Evolutionary conservation across 2,329 filamentous ascomycete species (phyloP).

Genomic region (Epichloe elymi): DNA sequence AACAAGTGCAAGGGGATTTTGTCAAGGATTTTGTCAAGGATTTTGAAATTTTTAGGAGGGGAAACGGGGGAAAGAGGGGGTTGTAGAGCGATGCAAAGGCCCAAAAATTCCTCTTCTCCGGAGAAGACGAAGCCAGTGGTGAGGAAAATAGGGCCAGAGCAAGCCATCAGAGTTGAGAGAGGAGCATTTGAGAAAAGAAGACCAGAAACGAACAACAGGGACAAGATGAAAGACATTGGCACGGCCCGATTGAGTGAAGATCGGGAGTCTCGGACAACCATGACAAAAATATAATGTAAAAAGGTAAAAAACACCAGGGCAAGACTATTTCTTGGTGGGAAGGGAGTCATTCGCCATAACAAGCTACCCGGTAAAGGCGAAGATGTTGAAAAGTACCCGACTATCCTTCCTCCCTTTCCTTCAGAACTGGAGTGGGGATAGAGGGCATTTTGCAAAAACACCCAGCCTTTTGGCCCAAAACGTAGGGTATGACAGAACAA

Average conservation of each 20-base stretch:
- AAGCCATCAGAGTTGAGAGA: too few species aligned
- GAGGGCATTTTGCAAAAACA: neutral
- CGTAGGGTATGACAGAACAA: slow-evolving; percentile 3
- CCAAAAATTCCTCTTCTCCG: too few species aligned
- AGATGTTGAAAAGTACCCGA: neutral
- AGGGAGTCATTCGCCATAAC: slow-evolving; percentile 1
- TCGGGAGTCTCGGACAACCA: slow-evolving; percentile 9
- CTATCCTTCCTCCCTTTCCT: neutral
- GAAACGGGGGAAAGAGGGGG: too few species aligned
- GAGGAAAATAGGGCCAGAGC: too few species aligned
- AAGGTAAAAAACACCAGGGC: neutral
- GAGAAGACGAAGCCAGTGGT: too few species aligned
- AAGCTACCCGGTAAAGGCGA: neutral
- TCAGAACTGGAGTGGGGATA: neutral
- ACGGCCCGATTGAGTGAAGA: slow-evolving; percentile 11
- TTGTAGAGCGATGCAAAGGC: too few species aligned
- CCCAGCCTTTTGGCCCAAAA: slow-evolving; percentile 3
- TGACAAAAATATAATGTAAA: neutral
- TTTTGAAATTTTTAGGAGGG: too few species aligned
- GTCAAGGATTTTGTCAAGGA: too few species aligned
- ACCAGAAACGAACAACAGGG: neutral
- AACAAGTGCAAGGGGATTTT: too few species aligned
- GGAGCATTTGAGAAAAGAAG: too few species aligned
- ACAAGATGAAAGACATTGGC: neutral
- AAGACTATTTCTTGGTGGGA: neutral